A percentile compares a stretch with the other conserved stretches of the same genome.
Conservation (phyloP, 768 basidiomycete genomes). For the Sarcodon aspratus region DNA sequence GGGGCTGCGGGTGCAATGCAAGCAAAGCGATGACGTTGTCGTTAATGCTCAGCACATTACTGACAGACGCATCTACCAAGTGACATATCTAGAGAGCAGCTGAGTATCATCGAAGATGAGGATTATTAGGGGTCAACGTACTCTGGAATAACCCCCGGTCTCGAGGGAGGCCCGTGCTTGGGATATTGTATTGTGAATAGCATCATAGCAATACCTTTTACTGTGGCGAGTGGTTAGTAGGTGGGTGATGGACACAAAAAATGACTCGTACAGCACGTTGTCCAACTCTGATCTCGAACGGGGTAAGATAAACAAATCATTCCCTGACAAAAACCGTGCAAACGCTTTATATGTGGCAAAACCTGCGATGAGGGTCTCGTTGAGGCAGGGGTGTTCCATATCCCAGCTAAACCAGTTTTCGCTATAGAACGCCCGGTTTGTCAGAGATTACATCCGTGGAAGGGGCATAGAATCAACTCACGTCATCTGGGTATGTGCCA, state of each 20-base stretch:
- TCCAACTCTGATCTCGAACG: slow-evolving; percentile 55
- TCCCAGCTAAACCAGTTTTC: slow-evolving; percentile 66
- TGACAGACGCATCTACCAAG: slow-evolving; percentile 61
- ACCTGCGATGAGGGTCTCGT: slow-evolving; percentile 65
- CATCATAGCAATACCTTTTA: slow-evolving; percentile 65
- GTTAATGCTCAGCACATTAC: slow-evolving; percentile 52
- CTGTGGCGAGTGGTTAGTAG: slow-evolving; percentile 21
- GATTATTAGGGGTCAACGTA: slow-evolving; percentile 17
- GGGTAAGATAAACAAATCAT: slow-evolving; percentile 63
- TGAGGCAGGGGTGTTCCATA: slow-evolving; percentile 52
- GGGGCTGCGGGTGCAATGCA: slow-evolving; percentile 35
- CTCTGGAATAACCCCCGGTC: slow-evolving; percentile 43
- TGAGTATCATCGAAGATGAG: not conserved
- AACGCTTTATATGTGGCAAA: slow-evolving; percentile 78
- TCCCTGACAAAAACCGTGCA: slow-evolving; percentile 58
- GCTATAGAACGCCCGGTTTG: slow-evolving; percentile 22
- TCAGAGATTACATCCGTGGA: slow-evolving; percentile 6
- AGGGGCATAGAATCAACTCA: slow-evolving; percentile 20
- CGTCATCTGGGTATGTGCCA: slow-evolving; percentile 60
- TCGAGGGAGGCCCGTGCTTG: slow-evolving; percentile 53
- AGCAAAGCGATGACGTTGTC: slow-evolving; percentile 61
- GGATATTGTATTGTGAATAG: slow-evolving; percentile 73
- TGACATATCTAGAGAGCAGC: slow-evolving; percentile 43
- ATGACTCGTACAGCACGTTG: slow-evolving; percentile 48
- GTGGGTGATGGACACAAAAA: not conserved